Base-by-base conservation (phyloP, 306 rosid genomes). In the Vigna trinervia region DNA sequence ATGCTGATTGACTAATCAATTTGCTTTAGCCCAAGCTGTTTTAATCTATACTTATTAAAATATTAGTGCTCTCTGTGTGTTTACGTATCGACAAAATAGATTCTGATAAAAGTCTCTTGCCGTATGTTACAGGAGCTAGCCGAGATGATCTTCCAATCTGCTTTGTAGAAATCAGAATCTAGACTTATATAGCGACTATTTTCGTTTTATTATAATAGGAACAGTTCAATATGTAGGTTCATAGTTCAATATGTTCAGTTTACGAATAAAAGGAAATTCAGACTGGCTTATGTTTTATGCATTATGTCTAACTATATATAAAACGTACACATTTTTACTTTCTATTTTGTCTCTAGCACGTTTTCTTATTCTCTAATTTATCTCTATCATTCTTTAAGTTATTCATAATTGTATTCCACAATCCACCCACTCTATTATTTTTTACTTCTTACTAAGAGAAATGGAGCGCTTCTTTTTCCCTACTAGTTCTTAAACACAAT, bases 91-190 rank as follows among this genome's bases (percentile, higher is more conserved):
- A 61, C 23, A 12, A 17, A 73, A 38, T 39, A 41, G 58, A 20
- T 79, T 51, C 78, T 56, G 51, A 87, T 28, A 13, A 30, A 14
- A 0, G 13, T 26, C 22, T 66, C 9, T 58, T 66, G 66, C 62
- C 68, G 17, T 58, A 50, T 83, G 79, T 80, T 85, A 75, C 97
- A 95, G 99, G 99, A 95, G 88, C 96, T 92, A 38, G 97, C 99
- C 12, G 97, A 95, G 90, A 88, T 91, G 96, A 85, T 88, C 73
- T 86, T 95, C 90, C 99, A 92, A 80, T 86, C 89, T 20, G 96
- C 78, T 71, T 51, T 94, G 70, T 92, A 90, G 78, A 81, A 43
- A 82, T 43, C 61, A 57, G 68, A 74, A 77, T 69, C 62, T 39
- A 51, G 63, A 43, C 11, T 17, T 69, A 68, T 41, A 22, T 28